phyloP scores from a whole-genome alignment of 163 green algal genomes.

The Scenedesmus sp. region DNA sequence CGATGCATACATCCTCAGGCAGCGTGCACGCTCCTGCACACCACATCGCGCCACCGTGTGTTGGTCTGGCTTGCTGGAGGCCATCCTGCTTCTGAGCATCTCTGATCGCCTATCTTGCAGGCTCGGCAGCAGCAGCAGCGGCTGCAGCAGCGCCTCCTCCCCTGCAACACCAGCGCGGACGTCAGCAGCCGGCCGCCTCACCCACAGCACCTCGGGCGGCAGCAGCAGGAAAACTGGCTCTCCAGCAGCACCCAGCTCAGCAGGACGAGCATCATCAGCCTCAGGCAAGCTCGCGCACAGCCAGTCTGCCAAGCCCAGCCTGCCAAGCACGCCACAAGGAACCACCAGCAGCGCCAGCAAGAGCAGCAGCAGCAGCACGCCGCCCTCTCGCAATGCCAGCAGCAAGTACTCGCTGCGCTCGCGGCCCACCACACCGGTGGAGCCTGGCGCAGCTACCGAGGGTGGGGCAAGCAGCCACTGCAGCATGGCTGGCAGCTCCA shows the following conservation, averaged over 20 bases:
- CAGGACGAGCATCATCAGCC: not conserved
- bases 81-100: not conserved
- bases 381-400: not conserved
- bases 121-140: not conserved
- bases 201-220: not conserved
- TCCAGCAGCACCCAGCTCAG: constrained; percentile 37
- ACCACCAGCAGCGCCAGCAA: not conserved
- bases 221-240: not conserved
- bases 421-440: not conserved
- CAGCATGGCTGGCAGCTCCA: not conserved
- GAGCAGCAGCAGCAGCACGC: constrained; percentile 4
- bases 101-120: not conserved
- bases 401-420: constrained; percentile 27
- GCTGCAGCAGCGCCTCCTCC: not conserved
- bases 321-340: not conserved
- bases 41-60: too few relatives aligned
- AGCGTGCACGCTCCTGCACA: too few relatives aligned
- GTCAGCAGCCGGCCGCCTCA: not conserved
- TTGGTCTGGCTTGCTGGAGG: not conserved
- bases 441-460: not conserved
- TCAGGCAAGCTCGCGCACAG: not conserved
- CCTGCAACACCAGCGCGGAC: not conserved
- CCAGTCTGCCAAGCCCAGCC: not conserved
- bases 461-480: not conserved
- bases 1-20: not conserved